Percentiles rank a stretch among this genome's conserved stretches.
Evolutionary conservation across 2,329 filamentous ascomycete genomes (phyloP).

Genomic region (Lecanosticta acicola): DNA sequence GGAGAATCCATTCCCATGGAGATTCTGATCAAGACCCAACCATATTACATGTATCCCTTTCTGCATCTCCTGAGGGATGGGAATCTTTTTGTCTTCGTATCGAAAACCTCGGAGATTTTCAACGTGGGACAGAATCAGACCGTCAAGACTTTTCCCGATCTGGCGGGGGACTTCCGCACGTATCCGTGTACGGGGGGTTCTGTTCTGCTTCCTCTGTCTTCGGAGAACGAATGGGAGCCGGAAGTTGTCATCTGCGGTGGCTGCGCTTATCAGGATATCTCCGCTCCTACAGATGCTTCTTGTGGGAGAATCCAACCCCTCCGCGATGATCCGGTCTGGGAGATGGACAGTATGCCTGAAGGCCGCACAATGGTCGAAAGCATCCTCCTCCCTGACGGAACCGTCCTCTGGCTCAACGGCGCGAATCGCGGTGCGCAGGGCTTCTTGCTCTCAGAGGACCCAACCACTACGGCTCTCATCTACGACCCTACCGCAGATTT

Average conservation of each 20-base stretch:
- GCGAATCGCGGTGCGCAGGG: constrained; percentile 55
- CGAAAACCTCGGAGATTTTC: constrained; percentile 52
- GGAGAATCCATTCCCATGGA: constrained; percentile 48
- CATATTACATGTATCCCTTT: constrained; percentile 62
- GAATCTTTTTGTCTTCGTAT: constrained; percentile 51
- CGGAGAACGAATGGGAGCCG: constrained; percentile 52
- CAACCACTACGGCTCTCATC: constrained; percentile 51
- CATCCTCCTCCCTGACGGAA: constrained; percentile 55
- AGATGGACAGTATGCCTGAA: constrained; percentile 60
- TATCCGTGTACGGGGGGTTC: constrained; percentile 62
- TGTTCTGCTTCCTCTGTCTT: constrained; percentile 57
- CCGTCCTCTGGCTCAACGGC: constrained; percentile 55
- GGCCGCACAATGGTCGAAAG: constrained; percentile 54
- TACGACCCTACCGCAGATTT: constrained; percentile 50
- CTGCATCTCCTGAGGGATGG: constrained; percentile 55
- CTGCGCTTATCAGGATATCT: constrained; percentile 56
- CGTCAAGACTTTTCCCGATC: constrained; percentile 52
- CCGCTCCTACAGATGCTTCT: constrained; percentile 56
- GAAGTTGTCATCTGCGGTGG: constrained; percentile 62
- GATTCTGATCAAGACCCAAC: constrained; percentile 43
- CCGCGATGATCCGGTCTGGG: constrained; percentile 51
- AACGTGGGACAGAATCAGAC: constrained; percentile 54
- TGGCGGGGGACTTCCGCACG: constrained; percentile 60
- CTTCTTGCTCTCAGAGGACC: constrained; percentile 51
- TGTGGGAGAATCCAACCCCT: constrained; percentile 60